Evolutionary conservation across 1,284 basidiomycete species (phyloP), one percentile per base, ranked within the genome.

Genomic region (Neonothopanus nambi): DNA sequence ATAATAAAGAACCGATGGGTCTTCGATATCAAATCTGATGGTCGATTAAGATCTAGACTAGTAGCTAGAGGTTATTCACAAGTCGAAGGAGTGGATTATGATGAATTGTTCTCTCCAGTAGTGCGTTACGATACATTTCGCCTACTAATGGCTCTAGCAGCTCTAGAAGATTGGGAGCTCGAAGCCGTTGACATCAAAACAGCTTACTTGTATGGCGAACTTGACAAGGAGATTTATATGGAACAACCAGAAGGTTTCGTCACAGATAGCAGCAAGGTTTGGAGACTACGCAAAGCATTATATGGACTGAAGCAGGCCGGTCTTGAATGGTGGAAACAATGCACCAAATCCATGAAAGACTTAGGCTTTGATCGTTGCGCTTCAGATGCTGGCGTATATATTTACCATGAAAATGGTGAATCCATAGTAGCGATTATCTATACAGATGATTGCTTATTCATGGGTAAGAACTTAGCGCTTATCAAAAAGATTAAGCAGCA

Each of bases 31-130:
- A 79, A 79, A 61, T 44, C 63, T 7, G 63, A 76, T 55, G 56
- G 62, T 39, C 49, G 63, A 4, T 67, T 70, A 56, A 71, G 69
- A 54, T 74, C 70, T 2, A 9, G 68, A 17, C 63, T 80, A 0
- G 70, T 78, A 3, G 75, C 72, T 5, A 69, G 73, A 55, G 77
- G 74, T 3, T 80, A 75, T 59, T 63, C 62, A 30, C 70, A 76
- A 51, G 42, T 66, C 2, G 57, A 67, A 44, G 73, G 69, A 1
- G 49, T 74, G 17, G 65, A 74, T 55, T 72, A 60, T 47, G 49
- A 70, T 51, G 65, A 79, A n/a, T 74, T 73, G 0, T 79, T 70
- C 57, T 69, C 72, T 1, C 74, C 74, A 0, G 72, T 77, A 0
- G 66, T 69, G 2, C 57, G 66, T 0, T 64, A 67, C 38, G 61